Base-by-base conservation (phyloP, 768 basidiomycete genomes). In the Albatrellus ellisii region DNA sequence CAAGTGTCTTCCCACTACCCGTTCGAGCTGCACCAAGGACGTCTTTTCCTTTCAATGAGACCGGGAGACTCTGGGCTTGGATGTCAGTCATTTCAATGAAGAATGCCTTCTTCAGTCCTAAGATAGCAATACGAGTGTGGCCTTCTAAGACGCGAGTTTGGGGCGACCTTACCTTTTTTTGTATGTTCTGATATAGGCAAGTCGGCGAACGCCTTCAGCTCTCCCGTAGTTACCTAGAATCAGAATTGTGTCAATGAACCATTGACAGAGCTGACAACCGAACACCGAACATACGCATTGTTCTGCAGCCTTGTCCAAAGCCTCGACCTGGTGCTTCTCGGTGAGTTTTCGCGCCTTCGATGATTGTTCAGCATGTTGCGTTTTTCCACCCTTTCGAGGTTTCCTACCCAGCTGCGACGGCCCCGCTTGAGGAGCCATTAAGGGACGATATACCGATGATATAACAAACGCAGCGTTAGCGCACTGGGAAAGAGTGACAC, bases 61-160 rank as follows among this genome's bases (percentile, higher is more conserved):
- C 58, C 0, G 78, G 77, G 21, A 83, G 62, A 26, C 77, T 70
- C 12, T 70, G 63, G 4, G 67, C 59, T 53, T 83, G 80, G 35
- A 83, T 80, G 43, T 89, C 82, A 0, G 92, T 95, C 73, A 90
- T 89, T 17, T 82, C 68, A 32, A 79, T 69, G 53, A 91, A 95
- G 54, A 77, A 89, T 0, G 79, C 76, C 46, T 86, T 84, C 63
- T 86, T 88, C 26, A 98, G 66, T 12, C 91, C 91, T 88, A 26
- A 17, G 22, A 26, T 21, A 26, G 33, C 29, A 45, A 21, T 26
- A n/a, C n/a, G n/a, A n/a, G n/a, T n/a, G n/a, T n/a, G n/a, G n/a
- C n/a, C n/a, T n/a, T n/a, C n/a, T n/a, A n/a, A n/a, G n/a, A n/a
- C n/a, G n/a, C n/a, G n/a, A n/a, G n/a, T n/a, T n/a, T n/a, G n/a